Conservation (phyloP, 352 stramenopile genomes). For the Pythium oligandrum region DNA sequence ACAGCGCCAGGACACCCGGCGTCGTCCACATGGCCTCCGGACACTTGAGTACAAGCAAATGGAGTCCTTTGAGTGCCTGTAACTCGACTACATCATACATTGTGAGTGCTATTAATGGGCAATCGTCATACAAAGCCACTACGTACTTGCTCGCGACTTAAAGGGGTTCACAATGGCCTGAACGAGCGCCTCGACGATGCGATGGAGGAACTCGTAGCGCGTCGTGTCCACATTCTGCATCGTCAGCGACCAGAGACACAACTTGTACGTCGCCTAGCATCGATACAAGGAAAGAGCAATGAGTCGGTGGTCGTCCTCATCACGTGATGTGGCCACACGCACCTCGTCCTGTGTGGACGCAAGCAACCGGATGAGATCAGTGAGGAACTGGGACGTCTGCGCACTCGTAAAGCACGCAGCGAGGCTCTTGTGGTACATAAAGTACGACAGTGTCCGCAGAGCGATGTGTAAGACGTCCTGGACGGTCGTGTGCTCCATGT, state of each 20-base stretch:
- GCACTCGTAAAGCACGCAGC: conserved; percentile 29
- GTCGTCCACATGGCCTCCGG: conserved; percentile 27
- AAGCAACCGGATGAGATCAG: conserved; percentile 40
- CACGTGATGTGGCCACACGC: neutral
- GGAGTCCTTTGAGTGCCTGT: conserved; percentile 57
- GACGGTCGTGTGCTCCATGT: conserved; percentile 40
- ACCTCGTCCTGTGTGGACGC: conserved; percentile 54
- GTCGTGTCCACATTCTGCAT: conserved; percentile 51
- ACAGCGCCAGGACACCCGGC: conserved; percentile 31
- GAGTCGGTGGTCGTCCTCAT: too few species aligned
- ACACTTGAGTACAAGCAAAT: conserved; percentile 48
- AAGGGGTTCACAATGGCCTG: conserved; percentile 72
- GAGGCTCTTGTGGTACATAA: conserved; percentile 52
- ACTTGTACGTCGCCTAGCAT: conserved; percentile 51
- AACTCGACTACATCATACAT: conserved; percentile 32
- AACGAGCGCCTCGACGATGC: conserved; percentile 55
- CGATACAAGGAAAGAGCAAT: neutral
- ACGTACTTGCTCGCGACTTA: conserved; percentile 59
- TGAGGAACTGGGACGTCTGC: conserved; percentile 37
- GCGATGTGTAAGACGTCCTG: conserved; percentile 33
- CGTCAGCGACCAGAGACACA: conserved; percentile 60
- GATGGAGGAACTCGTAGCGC: conserved; percentile 40
- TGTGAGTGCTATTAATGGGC: too few species aligned
- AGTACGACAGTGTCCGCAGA: conserved; percentile 62
- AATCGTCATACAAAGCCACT: neutral